Conservation (phyloP, 106 monocot genomes). For the Dendrobium officinale region DNA sequence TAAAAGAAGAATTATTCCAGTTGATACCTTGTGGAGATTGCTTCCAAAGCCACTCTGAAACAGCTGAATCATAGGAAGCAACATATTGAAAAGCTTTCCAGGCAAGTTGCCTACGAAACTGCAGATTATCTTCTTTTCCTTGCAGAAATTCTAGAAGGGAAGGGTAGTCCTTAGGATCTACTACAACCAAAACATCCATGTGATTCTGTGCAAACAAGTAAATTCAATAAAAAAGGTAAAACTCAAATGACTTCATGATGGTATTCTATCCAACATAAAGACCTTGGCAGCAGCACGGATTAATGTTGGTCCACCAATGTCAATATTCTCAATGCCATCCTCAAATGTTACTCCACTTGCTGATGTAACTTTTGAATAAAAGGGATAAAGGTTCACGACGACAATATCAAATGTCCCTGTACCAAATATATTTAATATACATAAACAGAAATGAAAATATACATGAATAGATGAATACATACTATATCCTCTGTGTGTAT, state of each 20-base stretch:
- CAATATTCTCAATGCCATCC: conserved; percentile 68
- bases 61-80: conserved; percentile 91
- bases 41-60: conserved; percentile 98
- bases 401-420: conserved; percentile 93
- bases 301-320: conserved; percentile 74
- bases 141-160: conserved; percentile 70
- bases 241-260: neutral
- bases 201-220: conserved; percentile 59
- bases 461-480: conserved; percentile 2
- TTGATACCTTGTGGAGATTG: conserved; percentile 55
- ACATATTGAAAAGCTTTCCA: conserved; percentile 98
- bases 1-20: neutral
- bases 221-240: conserved; percentile 4
- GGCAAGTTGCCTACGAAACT: conserved; percentile 64
- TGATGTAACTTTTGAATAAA: conserved; percentile 81
- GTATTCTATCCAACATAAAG: neutral
- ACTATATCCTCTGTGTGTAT: neutral
- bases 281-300: conserved; percentile 98
- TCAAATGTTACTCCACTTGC: conserved; percentile 62
- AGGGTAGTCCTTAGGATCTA: conserved; percentile 84
- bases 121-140: conserved; percentile 52
- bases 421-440: neutral
- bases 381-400: conserved; percentile 91
- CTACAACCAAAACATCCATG: conserved; percentile 88
- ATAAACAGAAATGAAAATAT: conserved; percentile 1